phyloP scores from a whole-genome alignment of 1,284 basidiomycete genomes.

The Trichosporon inkin region DNA sequence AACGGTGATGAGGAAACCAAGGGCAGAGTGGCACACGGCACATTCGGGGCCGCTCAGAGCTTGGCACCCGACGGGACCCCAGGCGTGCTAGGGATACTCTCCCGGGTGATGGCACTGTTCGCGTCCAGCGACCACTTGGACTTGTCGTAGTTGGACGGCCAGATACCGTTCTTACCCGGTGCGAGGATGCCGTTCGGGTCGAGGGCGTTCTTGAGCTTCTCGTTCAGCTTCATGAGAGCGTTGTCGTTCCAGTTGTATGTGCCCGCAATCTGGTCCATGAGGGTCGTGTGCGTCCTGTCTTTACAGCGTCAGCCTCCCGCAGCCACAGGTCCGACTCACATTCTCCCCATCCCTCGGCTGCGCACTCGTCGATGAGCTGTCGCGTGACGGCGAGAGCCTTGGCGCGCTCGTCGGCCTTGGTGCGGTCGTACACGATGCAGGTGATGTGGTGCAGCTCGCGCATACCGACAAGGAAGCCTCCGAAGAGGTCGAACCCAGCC shows the following conservation, averaged over 20 bases:
- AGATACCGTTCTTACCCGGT: conserved; percentile 28
- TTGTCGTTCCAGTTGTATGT: conserved; percentile 29
- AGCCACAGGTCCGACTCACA: background rate
- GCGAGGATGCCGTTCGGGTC: conserved; percentile 38
- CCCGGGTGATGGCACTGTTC: background rate
- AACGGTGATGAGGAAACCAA: no score
- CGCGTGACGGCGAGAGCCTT: conserved; percentile 24
- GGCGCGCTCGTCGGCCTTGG: conserved; percentile 24
- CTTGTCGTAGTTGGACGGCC: conserved; percentile 13
- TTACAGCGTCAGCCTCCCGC: background rate
- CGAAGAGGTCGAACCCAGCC: conserved; percentile 14
- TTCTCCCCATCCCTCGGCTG: conserved; percentile 33
- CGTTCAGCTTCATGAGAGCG: conserved; percentile 29
- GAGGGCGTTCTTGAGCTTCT: conserved; percentile 36
- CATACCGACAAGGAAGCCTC: conserved; percentile 17
- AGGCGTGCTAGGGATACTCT: background rate
- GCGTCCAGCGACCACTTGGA: conserved; percentile 12
- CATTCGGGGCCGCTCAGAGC: background rate
- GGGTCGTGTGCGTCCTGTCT: conserved; percentile 27
- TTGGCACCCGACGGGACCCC: no score
- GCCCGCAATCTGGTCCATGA: conserved; percentile 27
- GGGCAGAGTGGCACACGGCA: background rate
- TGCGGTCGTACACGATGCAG: conserved; percentile 28
- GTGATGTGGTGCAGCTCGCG: conserved; percentile 19
- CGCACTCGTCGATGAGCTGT: conserved; percentile 28